Percentiles rank a stretch among this genome's conserved stretches.
Conservation (phyloP, 2,329 filamentous ascomycete species). For the Orbilia ellipsospora region DNA sequence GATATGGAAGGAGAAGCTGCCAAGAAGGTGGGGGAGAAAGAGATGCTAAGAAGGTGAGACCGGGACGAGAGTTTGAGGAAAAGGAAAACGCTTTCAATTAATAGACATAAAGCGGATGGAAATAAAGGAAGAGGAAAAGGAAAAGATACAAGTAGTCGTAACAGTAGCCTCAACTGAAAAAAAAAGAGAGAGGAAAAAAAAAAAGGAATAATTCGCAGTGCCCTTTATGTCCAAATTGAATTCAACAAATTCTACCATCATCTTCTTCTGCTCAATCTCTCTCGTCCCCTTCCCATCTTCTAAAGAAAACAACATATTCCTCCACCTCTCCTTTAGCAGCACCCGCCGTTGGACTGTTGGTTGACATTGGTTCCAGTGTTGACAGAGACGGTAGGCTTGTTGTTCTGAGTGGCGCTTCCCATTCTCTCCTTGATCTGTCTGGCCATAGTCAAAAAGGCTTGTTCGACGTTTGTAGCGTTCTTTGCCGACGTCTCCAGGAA, state of each 20-base stretch:
- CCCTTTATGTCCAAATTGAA: conserved; percentile 54
- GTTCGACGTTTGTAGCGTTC: conserved; percentile 99
- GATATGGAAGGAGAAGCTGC: background rate
- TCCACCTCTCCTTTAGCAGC: conserved; percentile 75
- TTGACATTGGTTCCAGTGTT: conserved; percentile 94
- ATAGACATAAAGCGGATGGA: conserved; percentile 52
- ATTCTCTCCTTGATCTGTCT: conserved; percentile 94
- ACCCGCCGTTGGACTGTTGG: conserved; percentile 83
- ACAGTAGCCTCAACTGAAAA: conserved; percentile 42
- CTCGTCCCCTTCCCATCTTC: conserved; percentile 1
- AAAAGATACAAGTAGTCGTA: conserved; percentile 30
- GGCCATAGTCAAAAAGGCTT: conserved; percentile 99
- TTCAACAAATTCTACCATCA: conserved; percentile 47
- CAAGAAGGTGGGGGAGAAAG: background rate
- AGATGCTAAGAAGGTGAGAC: conserved; percentile 2
- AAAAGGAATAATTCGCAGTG: conserved; percentile 20
- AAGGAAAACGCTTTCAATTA: conserved; percentile 54
- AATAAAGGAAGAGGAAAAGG: too few species aligned
- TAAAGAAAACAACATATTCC: background rate
- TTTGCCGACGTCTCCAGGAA: conserved; percentile 99
- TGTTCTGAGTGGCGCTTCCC: conserved; percentile 95
- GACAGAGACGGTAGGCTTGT: conserved; percentile 91
- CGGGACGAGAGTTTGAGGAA: conserved; percentile 9
- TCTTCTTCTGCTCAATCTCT: conserved; percentile 24
- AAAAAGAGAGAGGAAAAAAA: background rate